Base-by-base conservation (phyloP, 2,329 filamentous ascomycete species). In the Escovopsis sp. region DNA sequence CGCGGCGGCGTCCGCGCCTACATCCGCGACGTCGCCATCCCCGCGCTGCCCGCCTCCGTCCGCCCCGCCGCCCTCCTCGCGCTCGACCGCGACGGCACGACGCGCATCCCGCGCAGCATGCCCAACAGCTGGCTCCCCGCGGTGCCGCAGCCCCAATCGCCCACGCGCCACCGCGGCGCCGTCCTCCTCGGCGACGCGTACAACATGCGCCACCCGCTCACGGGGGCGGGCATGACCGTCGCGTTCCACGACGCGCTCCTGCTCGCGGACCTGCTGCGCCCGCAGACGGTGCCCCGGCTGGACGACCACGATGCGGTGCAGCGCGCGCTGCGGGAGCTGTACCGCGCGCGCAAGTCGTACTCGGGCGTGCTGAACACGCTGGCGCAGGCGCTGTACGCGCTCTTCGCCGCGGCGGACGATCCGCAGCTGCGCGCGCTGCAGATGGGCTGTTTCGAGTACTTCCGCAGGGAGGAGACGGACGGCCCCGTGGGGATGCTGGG, bases 181-280 rank as follows among this genome's bases (percentile, higher is more conserved):
- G 68, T 94, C 33, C 65, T 98, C 26, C 69, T 96, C 8, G 90
- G 90, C 39, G 90, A 98, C 54, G 88, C 90, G 12, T 79, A 93
- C 69, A 98, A 98, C 64, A 98, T 98, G 90, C 82, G 90, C n/a
- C 90, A 98, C 60, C 90, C 90, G 2, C 69, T 98, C 11, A 98
- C 90, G 0, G 90, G 90, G 35, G 90, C 90, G 45, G 90, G 90
- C 48, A 98, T 98, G 90, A 96, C 88, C 0, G 90, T 96, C 2
- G 90, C 85, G 2, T 81, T 98, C 57, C 93, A 88, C 60, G 90
- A 98, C 52, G 87, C 83, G 2, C 70, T 90, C 10, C 59, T 92
- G 2, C 68, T 98, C 18, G 65, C 79, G 1, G 69, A 79, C 8
- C 64, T 94, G 16, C 71, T 98, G 2, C 66, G 72, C 27, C 86